Evolutionary conservation across 2,329 filamentous ascomycete species (phyloP), one percentile per base, ranked within the genome.

Genomic region (Colletotrichum navitas): DNA sequence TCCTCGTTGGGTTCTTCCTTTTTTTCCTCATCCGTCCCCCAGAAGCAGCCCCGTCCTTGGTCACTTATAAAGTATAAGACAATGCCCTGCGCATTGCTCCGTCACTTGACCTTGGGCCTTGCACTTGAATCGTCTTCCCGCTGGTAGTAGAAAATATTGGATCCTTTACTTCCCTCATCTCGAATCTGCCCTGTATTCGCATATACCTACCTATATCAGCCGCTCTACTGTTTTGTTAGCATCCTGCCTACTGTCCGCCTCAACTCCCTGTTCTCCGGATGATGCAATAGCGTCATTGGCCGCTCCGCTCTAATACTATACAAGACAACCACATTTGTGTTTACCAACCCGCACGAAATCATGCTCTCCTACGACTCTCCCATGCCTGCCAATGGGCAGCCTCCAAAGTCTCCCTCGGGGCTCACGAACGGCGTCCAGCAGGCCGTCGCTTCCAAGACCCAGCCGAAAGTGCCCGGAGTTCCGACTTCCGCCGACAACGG

Each of bases 281-380:
- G 36, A 62, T 66, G 49, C 70, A 14, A 71, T 66, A 72, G 67
- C 67, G 56, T 62, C 62, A 62, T 61, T 21, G 36, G 10, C 55
- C 54, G 18, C 26, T 36, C 43, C 24, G 16, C 34, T 29, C 32
- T 26, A 43, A 34, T 39, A 29, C 16, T 34, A 56, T 41, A 64
- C 52, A 63, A 39, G 10, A 36, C 45, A 32, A n/a, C 34, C 21
- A 34, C 24, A 29, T 26, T 52, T 32, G 16, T 24, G 8, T 16
- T 36, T 11, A 62, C 8, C 14, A 18, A 7, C 2, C 26, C 10
- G 18, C 36, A n/a, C 36, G 29, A 59, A 56, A 74, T 74, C 62
- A 88, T 88, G 86, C 80, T 89, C 66, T 86, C 86, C 62, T 86
- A 85, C 80, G 84, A 88, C 74, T 77, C 82, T 54, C 81, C 84